phyloP scores from a whole-genome alignment of 768 basidiomycete species.

The Boletus rufocinnamomeus region DNA sequence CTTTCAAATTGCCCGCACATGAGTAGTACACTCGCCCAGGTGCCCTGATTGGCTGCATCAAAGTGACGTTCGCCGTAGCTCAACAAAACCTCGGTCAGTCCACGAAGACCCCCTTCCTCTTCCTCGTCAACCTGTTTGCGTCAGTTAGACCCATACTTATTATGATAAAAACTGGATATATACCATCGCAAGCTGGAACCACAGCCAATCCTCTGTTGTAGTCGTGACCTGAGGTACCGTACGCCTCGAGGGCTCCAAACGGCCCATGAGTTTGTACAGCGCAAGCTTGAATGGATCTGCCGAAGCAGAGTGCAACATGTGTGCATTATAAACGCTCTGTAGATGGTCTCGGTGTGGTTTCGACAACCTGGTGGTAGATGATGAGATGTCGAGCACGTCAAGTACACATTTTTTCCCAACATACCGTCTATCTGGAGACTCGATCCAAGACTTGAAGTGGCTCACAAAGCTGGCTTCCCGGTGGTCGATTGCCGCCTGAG shows the following conservation, averaged over 20 bases:
- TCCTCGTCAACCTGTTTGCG: constrained; percentile 70
- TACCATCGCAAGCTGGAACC: constrained; percentile 93
- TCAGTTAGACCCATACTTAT: constrained; percentile 10
- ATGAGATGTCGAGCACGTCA: constrained; percentile 3
- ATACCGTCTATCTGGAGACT: constrained; percentile 76
- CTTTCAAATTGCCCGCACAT: constrained; percentile 95
- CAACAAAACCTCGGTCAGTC: constrained; percentile 71
- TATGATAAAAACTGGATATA: neutral
- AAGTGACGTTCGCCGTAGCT: constrained; percentile 85
- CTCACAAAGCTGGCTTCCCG: constrained; percentile 82
- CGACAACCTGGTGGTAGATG: constrained; percentile 50
- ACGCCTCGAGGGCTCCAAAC: constrained; percentile 79
- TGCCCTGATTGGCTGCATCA: constrained; percentile 62
- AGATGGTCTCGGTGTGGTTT: constrained; percentile 80
- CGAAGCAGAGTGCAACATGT: constrained; percentile 85
- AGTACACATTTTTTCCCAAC: constrained; percentile 19
- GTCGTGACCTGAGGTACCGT: constrained; percentile 82
- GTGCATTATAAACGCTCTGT: constrained; percentile 77
- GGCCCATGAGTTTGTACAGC: constrained; percentile 93
- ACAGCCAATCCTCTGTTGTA: constrained; percentile 97
- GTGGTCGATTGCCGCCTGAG: constrained; percentile 70
- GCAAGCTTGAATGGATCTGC: constrained; percentile 96
- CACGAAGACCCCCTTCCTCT: constrained; percentile 73
- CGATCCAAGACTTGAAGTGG: constrained; percentile 82
- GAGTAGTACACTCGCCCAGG: constrained; percentile 82